Evolutionary conservation across 192 early-diverging fungal genomes (phyloP).

Genomic region (Mortierella antarctica): DNA sequence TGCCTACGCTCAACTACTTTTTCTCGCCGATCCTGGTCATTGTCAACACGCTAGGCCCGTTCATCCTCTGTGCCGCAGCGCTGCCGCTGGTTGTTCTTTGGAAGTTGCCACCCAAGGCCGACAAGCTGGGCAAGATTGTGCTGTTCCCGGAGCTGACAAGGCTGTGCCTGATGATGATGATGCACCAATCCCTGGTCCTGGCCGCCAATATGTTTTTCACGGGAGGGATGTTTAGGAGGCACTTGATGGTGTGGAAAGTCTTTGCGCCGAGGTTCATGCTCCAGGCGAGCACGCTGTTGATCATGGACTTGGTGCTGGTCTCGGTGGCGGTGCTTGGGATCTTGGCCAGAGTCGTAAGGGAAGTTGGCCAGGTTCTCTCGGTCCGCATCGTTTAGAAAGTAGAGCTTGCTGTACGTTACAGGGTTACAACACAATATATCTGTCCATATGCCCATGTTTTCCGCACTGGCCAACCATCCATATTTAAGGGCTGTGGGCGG

Average conservation of each 20-base stretch:
- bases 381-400: constrained; percentile 29
- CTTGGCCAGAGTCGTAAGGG: constrained; percentile 30
- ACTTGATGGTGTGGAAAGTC: constrained; percentile 98
- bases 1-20: constrained; percentile 75
- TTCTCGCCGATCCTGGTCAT: constrained; percentile 76
- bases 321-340: constrained; percentile 25
- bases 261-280: constrained; percentile 93
- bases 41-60: constrained; percentile 81
- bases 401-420: too few species aligned
- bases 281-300: constrained; percentile 42
- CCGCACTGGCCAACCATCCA: not conserved
- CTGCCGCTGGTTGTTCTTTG: constrained; percentile 71
- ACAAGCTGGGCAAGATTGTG: constrained; percentile 51
- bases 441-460: too few species aligned
- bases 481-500: too few species aligned
- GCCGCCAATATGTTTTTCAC: constrained; percentile 66
- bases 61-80: constrained; percentile 58
- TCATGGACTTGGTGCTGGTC: constrained; percentile 40
- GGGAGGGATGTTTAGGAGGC: constrained; percentile 76
- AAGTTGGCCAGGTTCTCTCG: constrained; percentile 15
- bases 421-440: too few species aligned
- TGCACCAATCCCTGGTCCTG: constrained; percentile 59
- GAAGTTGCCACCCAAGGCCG: constrained; percentile 58
- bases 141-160: constrained; percentile 55
- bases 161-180: constrained; percentile 59